Evolutionary conservation across 768 basidiomycete genomes (phyloP).

Genomic region (Coprinopsis marcescibilis): DNA sequence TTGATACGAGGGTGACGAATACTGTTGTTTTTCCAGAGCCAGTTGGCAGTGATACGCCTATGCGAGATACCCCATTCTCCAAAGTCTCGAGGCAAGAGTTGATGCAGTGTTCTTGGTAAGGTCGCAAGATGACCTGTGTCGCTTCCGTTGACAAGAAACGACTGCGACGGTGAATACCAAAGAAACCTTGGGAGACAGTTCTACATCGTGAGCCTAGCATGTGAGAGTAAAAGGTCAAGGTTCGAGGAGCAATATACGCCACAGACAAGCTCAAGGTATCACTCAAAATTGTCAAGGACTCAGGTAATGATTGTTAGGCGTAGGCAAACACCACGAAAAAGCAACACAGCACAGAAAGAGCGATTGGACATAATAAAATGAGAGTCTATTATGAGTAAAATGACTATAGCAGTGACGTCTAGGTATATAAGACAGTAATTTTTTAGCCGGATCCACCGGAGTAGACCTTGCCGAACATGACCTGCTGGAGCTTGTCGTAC

Average conservation of each 20-base stretch:
- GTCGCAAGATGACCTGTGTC: slow-evolving; percentile 48
- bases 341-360: too few species aligned
- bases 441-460: slow-evolving; percentile 53
- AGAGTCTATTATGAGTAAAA: slow-evolving; percentile 8
- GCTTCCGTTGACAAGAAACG: slow-evolving; percentile 8
- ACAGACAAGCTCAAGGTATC: too few species aligned
- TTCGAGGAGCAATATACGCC: too few species aligned
- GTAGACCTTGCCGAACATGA: slow-evolving; percentile 99
- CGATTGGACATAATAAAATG: too few species aligned
- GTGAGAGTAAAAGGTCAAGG: background rate
- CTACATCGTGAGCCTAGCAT: slow-evolving; percentile 8
- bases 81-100: slow-evolving; percentile 72
- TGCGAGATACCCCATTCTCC: slow-evolving; percentile 57
- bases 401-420: slow-evolving; percentile 1
- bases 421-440: slow-evolving; percentile 1
- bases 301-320: too few species aligned
- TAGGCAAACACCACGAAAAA: too few species aligned
- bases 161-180: background rate
- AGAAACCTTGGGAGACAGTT: too few species aligned
- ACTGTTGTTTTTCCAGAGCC: slow-evolving; percentile 89
- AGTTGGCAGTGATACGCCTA: slow-evolving; percentile 82
- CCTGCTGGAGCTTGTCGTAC: slow-evolving; percentile 96
- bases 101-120: slow-evolving; percentile 83
- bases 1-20: slow-evolving; percentile 76
- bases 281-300: too few species aligned